Evolutionary conservation across 2,329 filamentous ascomycete genomes (phyloP), one percentile per base, ranked within the genome.

Genomic region (Amylocarpus encephaloides): DNA sequence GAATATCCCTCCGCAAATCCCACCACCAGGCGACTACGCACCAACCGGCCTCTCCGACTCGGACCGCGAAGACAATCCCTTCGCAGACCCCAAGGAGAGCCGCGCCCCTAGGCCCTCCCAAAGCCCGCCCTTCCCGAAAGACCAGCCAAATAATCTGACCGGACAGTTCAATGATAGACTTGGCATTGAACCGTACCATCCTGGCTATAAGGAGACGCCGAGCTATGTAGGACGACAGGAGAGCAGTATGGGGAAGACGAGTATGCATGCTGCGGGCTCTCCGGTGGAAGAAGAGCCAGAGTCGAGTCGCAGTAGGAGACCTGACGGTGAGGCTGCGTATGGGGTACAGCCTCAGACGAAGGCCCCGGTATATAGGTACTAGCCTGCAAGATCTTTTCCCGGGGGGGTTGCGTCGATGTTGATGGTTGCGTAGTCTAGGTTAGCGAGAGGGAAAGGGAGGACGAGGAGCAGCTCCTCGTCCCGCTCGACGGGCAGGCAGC

Each of bases 101-200:
- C 38, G 12, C 26, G 34, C 13, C 7, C 19, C 39, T 26, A 29
- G 11, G 7, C 22, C 22, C 22, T 26, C 22, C 12, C 9, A 53
- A 36, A 50, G 22, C 10, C 42, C 57, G 2, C 59, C 62, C 1
- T 62, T 63, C 41, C 60, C 61, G 1, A 55, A 55, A 51, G 62
- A 64, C 44, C 49, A 53, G 30, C 51, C 53, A 12, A 35, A 58
- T 6, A 52, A 16, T 26, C 41, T 52, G 0, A 59, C 58, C 15
- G 57, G 58, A 6, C 59, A 64, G 39, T 66, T 64, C 39, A 59
- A 64, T 35, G 64, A 64, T 30, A 48, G 49, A 9, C 38, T 62
- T 12, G 63, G 59, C 13, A 54, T 64, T 34, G 64, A 67, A 46
- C 64, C 64, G n/a, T 67, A 66, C 45, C 64, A 67, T 48, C 64